These are phyloP conservation scores for Nicotiana tomentosiformis DNA, from an alignment of 257 asterid genomes.

Conservation along the genomic window DNA sequence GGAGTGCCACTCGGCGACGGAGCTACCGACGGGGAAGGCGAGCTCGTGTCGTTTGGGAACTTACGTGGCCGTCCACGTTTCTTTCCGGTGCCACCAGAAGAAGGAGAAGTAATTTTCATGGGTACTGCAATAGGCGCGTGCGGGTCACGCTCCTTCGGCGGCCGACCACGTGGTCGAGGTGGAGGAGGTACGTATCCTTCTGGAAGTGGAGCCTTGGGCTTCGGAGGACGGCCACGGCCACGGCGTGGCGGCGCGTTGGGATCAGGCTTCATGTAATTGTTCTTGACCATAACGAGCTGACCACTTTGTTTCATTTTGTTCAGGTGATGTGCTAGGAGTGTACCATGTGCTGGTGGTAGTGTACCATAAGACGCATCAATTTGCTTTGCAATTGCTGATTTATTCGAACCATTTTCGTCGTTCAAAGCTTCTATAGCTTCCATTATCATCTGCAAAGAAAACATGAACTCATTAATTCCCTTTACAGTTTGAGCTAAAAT, in stretches of 20 bases:
- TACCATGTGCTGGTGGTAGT: slow-evolving; percentile 51
- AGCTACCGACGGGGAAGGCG: slow-evolving; percentile 15
- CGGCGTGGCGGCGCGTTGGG: slow-evolving; percentile 76
- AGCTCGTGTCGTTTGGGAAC: slow-evolving; percentile 5
- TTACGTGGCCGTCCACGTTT: slow-evolving; percentile 85
- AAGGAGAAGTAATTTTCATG: slow-evolving; percentile 18
- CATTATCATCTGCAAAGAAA: slow-evolving; percentile 49
- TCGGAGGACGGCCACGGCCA: slow-evolving; percentile 93
- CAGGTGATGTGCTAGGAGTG: slow-evolving; percentile 62
- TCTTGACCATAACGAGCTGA: slow-evolving; percentile 49
- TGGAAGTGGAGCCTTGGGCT: slow-evolving; percentile 47
- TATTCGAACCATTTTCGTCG: slow-evolving; percentile 56
- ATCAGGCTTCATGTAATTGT: slow-evolving; percentile 59
- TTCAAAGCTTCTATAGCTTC: slow-evolving; percentile 50
- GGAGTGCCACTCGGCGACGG: slow-evolving; percentile 14
- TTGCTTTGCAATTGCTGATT: slow-evolving; percentile 52
- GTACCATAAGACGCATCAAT: slow-evolving; percentile 57
- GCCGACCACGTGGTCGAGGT: slow-evolving; percentile 76
- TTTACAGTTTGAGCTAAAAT: not conserved
- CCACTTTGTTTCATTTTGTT: slow-evolving; percentile 63
- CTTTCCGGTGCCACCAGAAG: slow-evolving; percentile 31
- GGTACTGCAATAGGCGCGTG: slow-evolving; percentile 34
- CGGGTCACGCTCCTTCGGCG: slow-evolving; percentile 50
- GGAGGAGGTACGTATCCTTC: slow-evolving; percentile 26
- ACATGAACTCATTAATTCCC: not conserved